phyloP scores from a whole-genome alignment of 129 eudicot species.

The Pulicaria dysenterica region DNA sequence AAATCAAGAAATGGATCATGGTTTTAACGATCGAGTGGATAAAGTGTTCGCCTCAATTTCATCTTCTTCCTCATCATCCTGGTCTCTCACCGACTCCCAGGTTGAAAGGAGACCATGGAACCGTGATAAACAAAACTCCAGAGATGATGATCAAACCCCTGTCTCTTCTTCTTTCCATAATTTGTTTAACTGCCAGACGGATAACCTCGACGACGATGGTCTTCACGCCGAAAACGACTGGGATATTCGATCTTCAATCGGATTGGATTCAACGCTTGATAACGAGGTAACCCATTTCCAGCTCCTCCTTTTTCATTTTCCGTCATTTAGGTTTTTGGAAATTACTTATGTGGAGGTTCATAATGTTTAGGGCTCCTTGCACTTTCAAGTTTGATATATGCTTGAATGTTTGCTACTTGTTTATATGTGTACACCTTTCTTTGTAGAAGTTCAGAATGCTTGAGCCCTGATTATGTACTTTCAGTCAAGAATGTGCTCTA shows the following conservation, averaged over 20 bases:
- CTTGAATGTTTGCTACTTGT: too few relatives aligned
- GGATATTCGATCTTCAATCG: constrained; percentile 52
- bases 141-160: constrained; percentile 37
- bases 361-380: too few relatives aligned
- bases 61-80: constrained; percentile 26
- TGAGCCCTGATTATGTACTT: too few relatives aligned
- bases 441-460: too few relatives aligned
- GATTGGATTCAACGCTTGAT: constrained; percentile 59
- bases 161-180: constrained; percentile 41
- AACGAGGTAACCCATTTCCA: constrained; percentile 36
- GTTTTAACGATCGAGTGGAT: constrained; percentile 47
- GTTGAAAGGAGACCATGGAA: constrained; percentile 37
- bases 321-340: neutral
- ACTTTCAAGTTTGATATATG: too few relatives aligned
- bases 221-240: constrained; percentile 19
- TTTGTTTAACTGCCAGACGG: constrained; percentile 12
- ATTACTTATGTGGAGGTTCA: too few relatives aligned
- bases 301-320: neutral
- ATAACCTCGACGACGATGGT: neutral
- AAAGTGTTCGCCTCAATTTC: constrained; percentile 47
- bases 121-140: constrained; percentile 20
- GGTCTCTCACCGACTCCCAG: constrained; percentile 48
- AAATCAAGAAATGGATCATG: constrained; percentile 12
- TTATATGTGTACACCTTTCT: too few relatives aligned
- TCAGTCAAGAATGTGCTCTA: too few relatives aligned